Evolutionary conservation across 164 flowering plant genomes (phyloP).

Genomic region (Vitis labrusca): DNA sequence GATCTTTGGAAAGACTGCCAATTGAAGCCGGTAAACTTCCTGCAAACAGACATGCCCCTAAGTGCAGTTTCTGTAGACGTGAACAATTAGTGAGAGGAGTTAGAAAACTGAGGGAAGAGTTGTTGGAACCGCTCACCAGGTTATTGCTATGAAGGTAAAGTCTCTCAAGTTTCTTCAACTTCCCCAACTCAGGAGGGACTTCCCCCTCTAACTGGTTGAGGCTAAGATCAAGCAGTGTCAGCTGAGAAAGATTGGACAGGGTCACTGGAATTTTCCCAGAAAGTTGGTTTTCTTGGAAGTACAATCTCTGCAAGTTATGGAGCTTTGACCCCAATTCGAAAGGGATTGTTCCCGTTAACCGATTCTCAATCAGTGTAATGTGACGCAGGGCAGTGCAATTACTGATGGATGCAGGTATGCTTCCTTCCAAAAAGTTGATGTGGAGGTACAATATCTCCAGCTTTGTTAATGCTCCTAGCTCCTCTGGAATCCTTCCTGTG

Average conservation of each 20-base stretch:
- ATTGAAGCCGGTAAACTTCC: slow-evolving; percentile 6
- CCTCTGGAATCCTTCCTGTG: slow-evolving; percentile 14
- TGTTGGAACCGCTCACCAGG: neutral
- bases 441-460: slow-evolving; percentile 16
- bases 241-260: slow-evolving; percentile 12
- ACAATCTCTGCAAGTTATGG: slow-evolving; percentile 13
- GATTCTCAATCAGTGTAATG: slow-evolving; percentile 4
- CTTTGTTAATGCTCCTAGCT: slow-evolving; percentile 9
- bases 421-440: slow-evolving; percentile 8
- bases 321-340: slow-evolving; percentile 13
- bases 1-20: slow-evolving; percentile 6
- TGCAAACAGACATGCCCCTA: neutral
- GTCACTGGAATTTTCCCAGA: slow-evolving; percentile 9
- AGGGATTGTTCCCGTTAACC: slow-evolving; percentile 15
- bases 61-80: slow-evolving; percentile 5
- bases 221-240: slow-evolving; percentile 8
- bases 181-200: slow-evolving; percentile 4
- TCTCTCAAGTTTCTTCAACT: neutral
- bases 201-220: slow-evolving; percentile 1
- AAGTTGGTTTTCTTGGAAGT: slow-evolving; percentile 1
- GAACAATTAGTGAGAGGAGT: slow-evolving; percentile 5
- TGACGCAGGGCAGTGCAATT: slow-evolving; percentile 11
- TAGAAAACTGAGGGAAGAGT: slow-evolving; percentile 12
- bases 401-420: slow-evolving; percentile 14
- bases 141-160: slow-evolving; percentile 4